Percentiles rank a stretch among this genome's conserved stretches.
These are phyloP conservation scores for Camellia japonica DNA, from an alignment of 148 eudicot species.

Conservation along the genomic window DNA sequence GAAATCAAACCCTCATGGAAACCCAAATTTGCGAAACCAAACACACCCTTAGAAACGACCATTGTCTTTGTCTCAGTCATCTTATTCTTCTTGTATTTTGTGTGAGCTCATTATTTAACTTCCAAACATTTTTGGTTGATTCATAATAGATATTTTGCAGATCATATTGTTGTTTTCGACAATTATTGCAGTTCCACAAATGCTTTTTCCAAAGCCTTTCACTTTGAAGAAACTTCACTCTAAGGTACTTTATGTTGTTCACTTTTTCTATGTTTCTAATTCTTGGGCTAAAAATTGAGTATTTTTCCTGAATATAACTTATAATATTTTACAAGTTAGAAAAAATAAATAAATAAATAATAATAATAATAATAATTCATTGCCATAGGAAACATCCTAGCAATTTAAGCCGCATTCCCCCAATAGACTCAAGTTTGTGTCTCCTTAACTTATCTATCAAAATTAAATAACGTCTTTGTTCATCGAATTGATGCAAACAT, in stretches of 20 bases:
- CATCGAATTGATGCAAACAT: too few species aligned
- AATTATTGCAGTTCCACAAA: slow-evolving; percentile 92
- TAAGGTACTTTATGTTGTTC: slow-evolving; percentile 50
- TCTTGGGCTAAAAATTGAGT: neutral
- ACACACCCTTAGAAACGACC: too few species aligned
- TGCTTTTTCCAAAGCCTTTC: slow-evolving; percentile 96
- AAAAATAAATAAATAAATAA: too few species aligned
- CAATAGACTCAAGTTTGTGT: too few species aligned
- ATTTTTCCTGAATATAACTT: neutral
- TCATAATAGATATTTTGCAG: slow-evolving; percentile 34
- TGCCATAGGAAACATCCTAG: too few species aligned
- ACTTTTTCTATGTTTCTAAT: neutral
- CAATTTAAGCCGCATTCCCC: too few species aligned
- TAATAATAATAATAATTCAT: too few species aligned
- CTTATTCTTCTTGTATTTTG: neutral
- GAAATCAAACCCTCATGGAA: too few species aligned
- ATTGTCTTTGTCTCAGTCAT: too few species aligned
- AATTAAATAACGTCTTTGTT: too few species aligned
- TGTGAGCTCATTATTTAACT: neutral
- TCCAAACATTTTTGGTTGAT: neutral
- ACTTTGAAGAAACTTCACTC: slow-evolving; percentile 74
- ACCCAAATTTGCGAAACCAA: too few species aligned
- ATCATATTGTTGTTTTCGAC: slow-evolving; percentile 72
- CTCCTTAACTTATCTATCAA: too few species aligned
- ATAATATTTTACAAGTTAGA: neutral